Evolutionary conservation across 2,329 filamentous ascomycete genomes (phyloP).

Genomic region (Pseudocercospora musae): DNA sequence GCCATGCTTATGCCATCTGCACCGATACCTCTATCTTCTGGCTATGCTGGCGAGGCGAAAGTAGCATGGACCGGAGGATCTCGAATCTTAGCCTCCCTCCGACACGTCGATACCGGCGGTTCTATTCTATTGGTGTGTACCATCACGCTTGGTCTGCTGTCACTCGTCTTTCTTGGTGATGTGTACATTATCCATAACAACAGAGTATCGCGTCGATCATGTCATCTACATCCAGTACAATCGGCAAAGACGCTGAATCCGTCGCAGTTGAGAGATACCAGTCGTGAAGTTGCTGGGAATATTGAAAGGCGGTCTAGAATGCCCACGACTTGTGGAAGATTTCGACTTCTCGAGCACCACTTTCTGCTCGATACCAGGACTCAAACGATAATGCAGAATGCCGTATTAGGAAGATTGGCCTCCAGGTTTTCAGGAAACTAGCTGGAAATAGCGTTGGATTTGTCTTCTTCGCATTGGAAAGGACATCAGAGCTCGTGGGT

Average conservation of each 20-base stretch:
- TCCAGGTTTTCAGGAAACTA: neutral
- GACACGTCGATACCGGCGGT: neutral
- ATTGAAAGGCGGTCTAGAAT: constrained; percentile 2
- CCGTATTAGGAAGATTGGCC: neutral
- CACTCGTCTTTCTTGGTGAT: neutral
- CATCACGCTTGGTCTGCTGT: constrained; percentile 1
- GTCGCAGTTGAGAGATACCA: neutral
- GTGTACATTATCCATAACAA: neutral
- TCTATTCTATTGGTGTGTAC: constrained; percentile 1
- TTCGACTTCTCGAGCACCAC: constrained; percentile 1
- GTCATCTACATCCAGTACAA: neutral
- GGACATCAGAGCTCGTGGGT: neutral
- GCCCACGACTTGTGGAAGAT: constrained; percentile 7
- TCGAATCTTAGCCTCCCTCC: neutral
- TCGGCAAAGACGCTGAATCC: neutral
- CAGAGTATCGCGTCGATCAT: neutral
- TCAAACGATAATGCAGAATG: neutral
- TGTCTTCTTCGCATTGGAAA: neutral
- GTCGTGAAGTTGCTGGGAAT: neutral
- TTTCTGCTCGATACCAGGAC: neutral
- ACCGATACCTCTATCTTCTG: neutral
- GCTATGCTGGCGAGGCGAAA: neutral
- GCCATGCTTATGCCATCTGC: neutral
- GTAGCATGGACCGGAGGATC: neutral
- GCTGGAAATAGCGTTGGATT: neutral